Evolutionary conservation across 1,284 basidiomycete genomes (phyloP).

Genomic region (Ustilago cynodontis): DNA sequence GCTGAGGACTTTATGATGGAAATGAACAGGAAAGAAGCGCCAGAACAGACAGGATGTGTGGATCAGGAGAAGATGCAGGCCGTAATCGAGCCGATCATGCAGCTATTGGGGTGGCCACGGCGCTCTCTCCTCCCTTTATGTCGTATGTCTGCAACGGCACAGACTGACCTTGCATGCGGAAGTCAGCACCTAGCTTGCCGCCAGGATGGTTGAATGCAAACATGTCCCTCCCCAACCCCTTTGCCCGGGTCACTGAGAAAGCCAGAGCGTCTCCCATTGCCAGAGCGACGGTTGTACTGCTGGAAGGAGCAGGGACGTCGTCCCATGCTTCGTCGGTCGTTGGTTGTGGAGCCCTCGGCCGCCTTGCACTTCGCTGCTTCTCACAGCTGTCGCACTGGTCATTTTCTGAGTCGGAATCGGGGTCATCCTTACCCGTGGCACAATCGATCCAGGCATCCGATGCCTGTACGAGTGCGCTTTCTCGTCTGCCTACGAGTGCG

Average conservation of each 20-base stretch:
- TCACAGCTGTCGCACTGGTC: conserved; percentile 23
- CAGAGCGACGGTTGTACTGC: conserved; percentile 69
- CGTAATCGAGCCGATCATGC: conserved; percentile 10
- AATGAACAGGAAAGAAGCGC: too few species aligned
- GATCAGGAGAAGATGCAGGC: too few species aligned
- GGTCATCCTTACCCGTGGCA: conserved; percentile 62
- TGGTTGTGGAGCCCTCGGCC: conserved; percentile 14
- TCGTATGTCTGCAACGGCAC: conserved; percentile 26
- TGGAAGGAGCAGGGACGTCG: conserved; percentile 69
- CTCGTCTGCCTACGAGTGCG: conserved; percentile 67
- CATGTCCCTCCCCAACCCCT: conserved; percentile 48
- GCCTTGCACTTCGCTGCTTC: conserved; percentile 7
- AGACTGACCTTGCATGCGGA: conserved; percentile 37
- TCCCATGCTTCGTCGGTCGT: conserved; percentile 55
- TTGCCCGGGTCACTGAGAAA: conserved; percentile 59
- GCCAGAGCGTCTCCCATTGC: conserved; percentile 71
- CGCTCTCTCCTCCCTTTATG: conserved; percentile 22
- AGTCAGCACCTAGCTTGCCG: conserved; percentile 65
- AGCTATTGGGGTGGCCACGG: conserved; percentile 37
- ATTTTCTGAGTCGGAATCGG: conserved; percentile 52
- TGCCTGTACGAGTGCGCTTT: conserved; percentile 65
- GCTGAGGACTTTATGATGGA: too few species aligned
- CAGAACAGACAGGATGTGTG: too few species aligned
- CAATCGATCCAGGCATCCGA: conserved; percentile 69
- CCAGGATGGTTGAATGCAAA: conserved; percentile 70